These are phyloP conservation scores for Globisporangium splendens DNA, from an alignment of 352 stramenopile species.

Conservation along the genomic window DNA sequence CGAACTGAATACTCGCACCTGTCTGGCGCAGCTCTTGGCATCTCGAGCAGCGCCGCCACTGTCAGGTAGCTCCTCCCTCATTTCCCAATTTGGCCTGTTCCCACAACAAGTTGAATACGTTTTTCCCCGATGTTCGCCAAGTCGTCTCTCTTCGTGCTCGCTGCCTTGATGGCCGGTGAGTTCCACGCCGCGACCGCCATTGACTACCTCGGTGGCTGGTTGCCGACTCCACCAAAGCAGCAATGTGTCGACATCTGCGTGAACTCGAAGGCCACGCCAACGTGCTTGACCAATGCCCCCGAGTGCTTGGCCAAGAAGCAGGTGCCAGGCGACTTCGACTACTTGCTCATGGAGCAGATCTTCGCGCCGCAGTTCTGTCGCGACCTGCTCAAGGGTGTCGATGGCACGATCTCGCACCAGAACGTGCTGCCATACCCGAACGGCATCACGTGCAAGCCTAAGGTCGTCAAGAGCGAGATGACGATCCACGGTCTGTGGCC, in stretches of 20 bases:
- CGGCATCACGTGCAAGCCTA: constrained; percentile 39
- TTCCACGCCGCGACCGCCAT: constrained; percentile 22
- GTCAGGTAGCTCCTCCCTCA: background rate
- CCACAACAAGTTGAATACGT: background rate
- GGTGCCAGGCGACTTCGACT: constrained; percentile 72
- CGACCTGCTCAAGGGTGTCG: constrained; percentile 65
- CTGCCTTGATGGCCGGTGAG: constrained; percentile 13
- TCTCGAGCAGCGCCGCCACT: too few species aligned
- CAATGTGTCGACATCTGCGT: constrained; percentile 78
- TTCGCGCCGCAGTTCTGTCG: constrained; percentile 83
- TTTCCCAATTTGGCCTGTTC: background rate
- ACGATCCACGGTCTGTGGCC: constrained; percentile 79
- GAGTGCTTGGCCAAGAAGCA: constrained; percentile 62
- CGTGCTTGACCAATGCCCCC: constrained; percentile 50
- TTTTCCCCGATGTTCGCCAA: constrained; percentile 15
- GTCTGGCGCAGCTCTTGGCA: too few species aligned
- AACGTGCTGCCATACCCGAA: constrained; percentile 65
- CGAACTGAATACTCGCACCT: too few species aligned
- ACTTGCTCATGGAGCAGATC: constrained; percentile 73
- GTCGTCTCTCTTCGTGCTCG: constrained; percentile 11
- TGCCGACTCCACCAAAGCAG: constrained; percentile 34
- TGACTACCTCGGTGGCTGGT: constrained; percentile 66
- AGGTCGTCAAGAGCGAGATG: constrained; percentile 49
- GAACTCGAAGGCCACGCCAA: constrained; percentile 50
- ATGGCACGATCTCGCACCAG: constrained; percentile 77